Conservation (phyloP, 495 filamentous ascomycete genomes). For the Podospora pseudopauciseta region DNA sequence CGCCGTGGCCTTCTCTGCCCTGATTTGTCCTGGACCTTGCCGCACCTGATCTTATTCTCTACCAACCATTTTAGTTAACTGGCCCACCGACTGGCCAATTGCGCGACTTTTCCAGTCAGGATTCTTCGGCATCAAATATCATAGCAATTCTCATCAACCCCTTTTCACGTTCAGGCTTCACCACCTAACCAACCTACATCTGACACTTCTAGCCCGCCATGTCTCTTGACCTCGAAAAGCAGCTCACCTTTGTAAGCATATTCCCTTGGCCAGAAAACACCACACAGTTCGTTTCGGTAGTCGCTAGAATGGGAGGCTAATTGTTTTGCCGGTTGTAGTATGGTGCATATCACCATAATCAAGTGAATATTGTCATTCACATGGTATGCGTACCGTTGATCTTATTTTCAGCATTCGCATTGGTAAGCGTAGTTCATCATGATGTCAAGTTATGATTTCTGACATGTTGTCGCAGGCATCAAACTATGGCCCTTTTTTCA, state of each 20-base stretch:
- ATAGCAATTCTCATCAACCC: neutral
- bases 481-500: conserved; percentile 69
- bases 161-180: neutral
- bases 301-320: conserved; percentile 2
- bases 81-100: neutral
- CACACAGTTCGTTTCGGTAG: neutral
- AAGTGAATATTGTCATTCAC: conserved; percentile 87
- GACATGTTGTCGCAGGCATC: conserved; percentile 53
- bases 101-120: conserved; percentile 1
- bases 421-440: conserved; percentile 53
- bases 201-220: conserved; percentile 39
- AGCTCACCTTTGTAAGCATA: conserved; percentile 68
- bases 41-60: neutral
- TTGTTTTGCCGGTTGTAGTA: conserved; percentile 56
- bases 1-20: neutral
- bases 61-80: neutral
- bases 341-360: conserved; percentile 88
- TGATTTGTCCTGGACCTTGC: neutral
- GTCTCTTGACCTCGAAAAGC: conserved; percentile 75
- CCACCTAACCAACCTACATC: neutral
- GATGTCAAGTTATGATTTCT: neutral
- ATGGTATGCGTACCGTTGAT: conserved; percentile 84
- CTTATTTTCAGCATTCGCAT: conserved; percentile 70
- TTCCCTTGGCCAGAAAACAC: conserved; percentile 1
- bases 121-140: neutral